Conservation (phyloP, 805 yeast genomes). For the Ogataea degrootiae region DNA sequence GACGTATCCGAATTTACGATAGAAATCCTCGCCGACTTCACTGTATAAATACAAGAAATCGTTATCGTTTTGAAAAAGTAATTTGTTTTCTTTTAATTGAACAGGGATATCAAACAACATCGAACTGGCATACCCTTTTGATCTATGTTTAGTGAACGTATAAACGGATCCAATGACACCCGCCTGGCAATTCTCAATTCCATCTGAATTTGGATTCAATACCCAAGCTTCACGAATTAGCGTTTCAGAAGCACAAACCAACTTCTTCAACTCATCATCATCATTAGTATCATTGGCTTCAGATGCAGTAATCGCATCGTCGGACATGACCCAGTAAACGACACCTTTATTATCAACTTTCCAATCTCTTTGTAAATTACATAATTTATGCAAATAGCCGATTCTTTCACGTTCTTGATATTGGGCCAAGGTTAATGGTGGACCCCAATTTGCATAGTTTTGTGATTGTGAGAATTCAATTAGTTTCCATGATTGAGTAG, state of each 20-base stretch:
- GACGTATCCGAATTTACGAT: constrained; percentile 56
- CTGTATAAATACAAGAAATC: constrained; percentile 54
- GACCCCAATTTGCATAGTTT: constrained; percentile 26
- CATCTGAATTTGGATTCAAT: constrained; percentile 1
- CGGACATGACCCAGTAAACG: constrained; percentile 25
- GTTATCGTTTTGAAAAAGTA: constrained; percentile 23
- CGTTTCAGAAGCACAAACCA: constrained; percentile 28
- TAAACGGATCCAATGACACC: constrained; percentile 57
- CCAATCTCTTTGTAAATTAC: constrained; percentile 18
- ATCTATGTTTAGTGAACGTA: constrained; percentile 44
- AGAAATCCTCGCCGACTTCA: constrained; percentile 63
- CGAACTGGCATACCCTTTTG: constrained; percentile 48
- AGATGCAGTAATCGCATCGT: constrained; percentile 1
- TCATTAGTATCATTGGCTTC: constrained; percentile 5
- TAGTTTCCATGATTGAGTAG: neutral
- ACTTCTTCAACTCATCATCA: constrained; percentile 8
- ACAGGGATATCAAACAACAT: constrained; percentile 39
- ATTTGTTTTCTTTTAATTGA: constrained; percentile 3
- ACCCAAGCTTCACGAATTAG: constrained; percentile 20
- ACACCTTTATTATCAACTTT: constrained; percentile 14
- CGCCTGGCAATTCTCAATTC: constrained; percentile 5
- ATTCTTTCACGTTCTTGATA: constrained; percentile 22
- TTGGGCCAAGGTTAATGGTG: constrained; percentile 14
- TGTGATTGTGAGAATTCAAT: constrained; percentile 15
- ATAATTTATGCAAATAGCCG: constrained; percentile 13